These are phyloP conservation scores for Lentinula aciculospora DNA, from an alignment of 768 basidiomycete genomes.

Conservation along the genomic window DNA sequence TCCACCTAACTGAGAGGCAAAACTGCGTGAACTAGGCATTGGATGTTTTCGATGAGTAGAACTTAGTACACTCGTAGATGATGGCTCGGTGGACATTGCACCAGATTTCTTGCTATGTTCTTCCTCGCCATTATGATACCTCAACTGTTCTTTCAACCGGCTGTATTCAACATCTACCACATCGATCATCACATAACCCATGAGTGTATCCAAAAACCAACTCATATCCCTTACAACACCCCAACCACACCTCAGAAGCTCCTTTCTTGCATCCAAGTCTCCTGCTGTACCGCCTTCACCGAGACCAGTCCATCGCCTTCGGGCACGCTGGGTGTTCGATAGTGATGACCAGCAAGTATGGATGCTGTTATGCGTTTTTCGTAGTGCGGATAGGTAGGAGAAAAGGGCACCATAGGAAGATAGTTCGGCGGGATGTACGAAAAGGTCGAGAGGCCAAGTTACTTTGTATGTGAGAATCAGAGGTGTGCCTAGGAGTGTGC, in stretches of 20 bases:
- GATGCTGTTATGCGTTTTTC: constrained; percentile 78
- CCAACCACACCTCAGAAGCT: constrained; percentile 77
- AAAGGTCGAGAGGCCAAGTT: constrained; percentile 86
- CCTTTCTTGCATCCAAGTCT: constrained; percentile 58
- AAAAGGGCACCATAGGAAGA: constrained; percentile 72
- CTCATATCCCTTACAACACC: constrained; percentile 83
- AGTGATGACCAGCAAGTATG: constrained; percentile 82
- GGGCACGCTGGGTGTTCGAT: constrained; percentile 79
- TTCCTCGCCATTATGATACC: constrained; percentile 13
- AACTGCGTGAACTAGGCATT: constrained; percentile 20
- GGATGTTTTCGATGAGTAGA: constrained; percentile 2
- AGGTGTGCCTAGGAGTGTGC: constrained; percentile 76
- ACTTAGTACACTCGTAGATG: constrained; percentile 12
- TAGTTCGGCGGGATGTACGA: constrained; percentile 73
- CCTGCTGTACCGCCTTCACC: constrained; percentile 80
- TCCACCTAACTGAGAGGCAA: constrained; percentile 15
- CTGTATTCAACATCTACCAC: constrained; percentile 83
- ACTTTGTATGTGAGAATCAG: constrained; percentile 65
- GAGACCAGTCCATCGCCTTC: constrained; percentile 81
- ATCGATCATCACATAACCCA: constrained; percentile 86
- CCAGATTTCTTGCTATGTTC: not conserved
- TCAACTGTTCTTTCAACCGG: constrained; percentile 57
- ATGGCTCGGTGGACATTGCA: constrained; percentile 5
- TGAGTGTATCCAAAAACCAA: constrained; percentile 83
- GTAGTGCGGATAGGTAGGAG: constrained; percentile 76